These are phyloP conservation scores for Aureobasidium pullulans DNA, from an alignment of 2,329 filamentous ascomycete species.

Conservation along the genomic window DNA sequence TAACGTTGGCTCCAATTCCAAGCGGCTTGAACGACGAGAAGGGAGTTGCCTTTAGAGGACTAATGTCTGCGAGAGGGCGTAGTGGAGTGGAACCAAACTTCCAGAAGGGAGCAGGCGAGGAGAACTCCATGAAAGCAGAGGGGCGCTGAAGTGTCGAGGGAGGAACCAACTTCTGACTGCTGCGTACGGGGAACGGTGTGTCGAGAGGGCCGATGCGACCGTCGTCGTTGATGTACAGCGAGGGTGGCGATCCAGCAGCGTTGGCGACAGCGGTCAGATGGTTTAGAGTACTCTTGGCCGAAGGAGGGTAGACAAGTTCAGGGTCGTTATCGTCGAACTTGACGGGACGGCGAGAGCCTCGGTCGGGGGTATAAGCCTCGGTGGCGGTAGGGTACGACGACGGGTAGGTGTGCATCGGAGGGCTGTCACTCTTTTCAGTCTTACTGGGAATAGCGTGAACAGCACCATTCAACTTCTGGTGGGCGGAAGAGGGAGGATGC, in stretches of 20 bases:
- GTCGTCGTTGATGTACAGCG: slow-evolving; percentile 31
- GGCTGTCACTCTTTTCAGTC: slow-evolving; percentile 28
- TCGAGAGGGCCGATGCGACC: slow-evolving; percentile 27
- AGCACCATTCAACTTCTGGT: slow-evolving; percentile 9
- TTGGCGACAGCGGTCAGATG: slow-evolving; percentile 29
- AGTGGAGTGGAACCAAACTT: slow-evolving; percentile 70
- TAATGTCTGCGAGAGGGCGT: slow-evolving; percentile 30
- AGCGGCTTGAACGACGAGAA: slow-evolving; percentile 23
- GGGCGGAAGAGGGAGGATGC: slow-evolving; percentile 47
- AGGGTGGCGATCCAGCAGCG: slow-evolving; percentile 30
- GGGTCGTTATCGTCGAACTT: slow-evolving; percentile 19
- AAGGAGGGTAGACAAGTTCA: slow-evolving; percentile 19
- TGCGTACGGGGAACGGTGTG: slow-evolving; percentile 31
- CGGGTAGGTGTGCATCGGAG: slow-evolving; percentile 33
- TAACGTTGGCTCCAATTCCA: slow-evolving; percentile 19
- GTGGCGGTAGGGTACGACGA: slow-evolving; percentile 39
- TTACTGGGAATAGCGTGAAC: slow-evolving; percentile 14
- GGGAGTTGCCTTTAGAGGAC: slow-evolving; percentile 29
- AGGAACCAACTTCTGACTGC: slow-evolving; percentile 60
- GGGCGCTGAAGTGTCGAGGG: slow-evolving; percentile 75
- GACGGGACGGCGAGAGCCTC: slow-evolving; percentile 39
- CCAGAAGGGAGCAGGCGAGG: slow-evolving; percentile 81
- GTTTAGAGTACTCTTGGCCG: slow-evolving; percentile 20
- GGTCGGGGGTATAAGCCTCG: slow-evolving; percentile 49
- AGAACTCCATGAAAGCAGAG: slow-evolving; percentile 79